Evolutionary conservation across 805 yeast species (phyloP).

Genomic region (Candida suzukii): DNA sequence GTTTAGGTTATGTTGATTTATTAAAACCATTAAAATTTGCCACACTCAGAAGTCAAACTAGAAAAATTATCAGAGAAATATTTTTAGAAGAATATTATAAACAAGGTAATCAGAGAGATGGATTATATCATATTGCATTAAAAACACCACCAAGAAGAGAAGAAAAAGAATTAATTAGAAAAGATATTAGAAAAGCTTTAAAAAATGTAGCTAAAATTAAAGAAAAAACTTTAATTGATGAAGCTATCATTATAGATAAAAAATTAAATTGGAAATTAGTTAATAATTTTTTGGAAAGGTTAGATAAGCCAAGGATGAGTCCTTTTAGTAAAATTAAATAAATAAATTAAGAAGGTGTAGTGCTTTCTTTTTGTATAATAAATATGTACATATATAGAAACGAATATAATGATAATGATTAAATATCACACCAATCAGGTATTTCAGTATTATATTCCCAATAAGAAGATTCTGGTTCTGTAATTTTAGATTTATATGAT

Average conservation of each 20-base stretch:
- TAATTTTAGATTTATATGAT: conserved; percentile 24
- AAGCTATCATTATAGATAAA: conserved; percentile 5
- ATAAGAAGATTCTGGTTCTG: conserved; percentile 1
- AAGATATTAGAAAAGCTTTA: conserved; percentile 10
- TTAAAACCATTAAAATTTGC: conserved; percentile 16
- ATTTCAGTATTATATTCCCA: conserved; percentile 33
- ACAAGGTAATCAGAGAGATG: conserved; percentile 10
- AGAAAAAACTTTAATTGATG: conserved; percentile 1
- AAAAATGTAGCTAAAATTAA: conserved; percentile 8
- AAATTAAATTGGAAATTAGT: conserved; percentile 13
- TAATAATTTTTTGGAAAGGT: conserved; percentile 1
- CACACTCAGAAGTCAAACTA: conserved; percentile 15
- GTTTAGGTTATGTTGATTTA: too few species aligned
- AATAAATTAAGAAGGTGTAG: too few species aligned
- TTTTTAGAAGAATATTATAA: conserved; percentile 12
- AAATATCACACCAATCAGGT: conserved; percentile 43
- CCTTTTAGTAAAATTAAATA: too few species aligned
- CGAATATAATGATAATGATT: background rate
- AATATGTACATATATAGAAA: background rate
- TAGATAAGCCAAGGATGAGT: too few species aligned
- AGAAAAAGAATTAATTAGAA: conserved; percentile 9
- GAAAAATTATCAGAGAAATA: conserved; percentile 11
- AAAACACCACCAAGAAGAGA: conserved; percentile 8
- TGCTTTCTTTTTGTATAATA: too few species aligned
- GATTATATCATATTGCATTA: conserved; percentile 16